phyloP scores from a whole-genome alignment of 768 basidiomycete genomes.

The Daedalea quercina region DNA sequence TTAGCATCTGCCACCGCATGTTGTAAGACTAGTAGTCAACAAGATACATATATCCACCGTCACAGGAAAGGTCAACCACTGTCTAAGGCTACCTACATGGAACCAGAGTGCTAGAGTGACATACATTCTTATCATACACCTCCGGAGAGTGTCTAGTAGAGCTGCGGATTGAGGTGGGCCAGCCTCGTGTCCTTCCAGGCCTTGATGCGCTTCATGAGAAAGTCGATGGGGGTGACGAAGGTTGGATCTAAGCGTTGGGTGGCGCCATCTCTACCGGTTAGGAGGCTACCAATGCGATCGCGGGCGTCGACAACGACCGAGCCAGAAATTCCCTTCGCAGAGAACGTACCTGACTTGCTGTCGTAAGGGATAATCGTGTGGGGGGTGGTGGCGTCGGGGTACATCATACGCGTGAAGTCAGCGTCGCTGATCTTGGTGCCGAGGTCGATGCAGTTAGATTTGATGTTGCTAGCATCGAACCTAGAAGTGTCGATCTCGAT shows the following conservation, averaged over 20 bases:
- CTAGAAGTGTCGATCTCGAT: too few relatives aligned
- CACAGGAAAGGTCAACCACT: slow-evolving; percentile 5
- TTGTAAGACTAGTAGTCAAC: slow-evolving; percentile 57
- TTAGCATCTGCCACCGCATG: slow-evolving; percentile 57
- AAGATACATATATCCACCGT: slow-evolving; percentile 57
- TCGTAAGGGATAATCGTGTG: slow-evolving; percentile 14
- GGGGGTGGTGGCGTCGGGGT: too few relatives aligned
- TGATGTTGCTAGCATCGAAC: too few relatives aligned
- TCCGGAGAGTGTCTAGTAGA: slow-evolving; percentile 60
- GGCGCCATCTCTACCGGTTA: slow-evolving; percentile 13
- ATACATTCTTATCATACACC: slow-evolving; percentile 53
- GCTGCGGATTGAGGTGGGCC: slow-evolving; percentile 7
- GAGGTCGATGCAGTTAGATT: too few relatives aligned
- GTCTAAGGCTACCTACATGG: too few relatives aligned
- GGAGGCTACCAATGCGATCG: slow-evolving; percentile 23
- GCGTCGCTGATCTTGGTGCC: too few relatives aligned
- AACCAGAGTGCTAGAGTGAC: background rate
- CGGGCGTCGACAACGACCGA: slow-evolving; percentile 17
- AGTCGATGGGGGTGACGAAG: too few relatives aligned
- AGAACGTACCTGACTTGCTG: slow-evolving; percentile 27
- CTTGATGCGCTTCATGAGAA: too few relatives aligned
- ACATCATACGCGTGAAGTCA: too few relatives aligned
- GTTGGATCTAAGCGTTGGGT: too few relatives aligned
- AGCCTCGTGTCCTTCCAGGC: too few relatives aligned
- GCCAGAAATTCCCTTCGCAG: slow-evolving; percentile 33